phyloP scores from a whole-genome alignment of 306 rosid genomes.

The Vachellia pachyceras region DNA sequence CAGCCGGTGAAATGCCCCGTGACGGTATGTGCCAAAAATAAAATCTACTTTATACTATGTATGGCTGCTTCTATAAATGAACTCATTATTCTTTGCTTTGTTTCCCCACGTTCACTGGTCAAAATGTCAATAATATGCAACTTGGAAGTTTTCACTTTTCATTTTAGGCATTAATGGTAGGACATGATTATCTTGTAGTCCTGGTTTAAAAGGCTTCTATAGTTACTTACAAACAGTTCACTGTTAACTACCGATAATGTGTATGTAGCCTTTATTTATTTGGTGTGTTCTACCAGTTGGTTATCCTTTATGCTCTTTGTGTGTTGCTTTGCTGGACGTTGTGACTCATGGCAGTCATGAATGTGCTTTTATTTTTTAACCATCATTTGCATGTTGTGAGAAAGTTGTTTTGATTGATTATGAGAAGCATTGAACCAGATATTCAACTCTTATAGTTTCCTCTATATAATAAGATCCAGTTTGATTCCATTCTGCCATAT shows the following conservation, averaged over 20 bases:
- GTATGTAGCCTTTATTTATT: conserved; percentile 1
- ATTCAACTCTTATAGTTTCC: conserved; percentile 1
- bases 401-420: conserved; percentile 30
- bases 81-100: background rate
- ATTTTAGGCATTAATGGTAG: conserved; percentile 15
- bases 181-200: conserved; percentile 1
- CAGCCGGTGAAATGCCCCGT: too few relatives aligned
- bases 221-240: conserved; percentile 1
- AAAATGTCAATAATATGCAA: conserved; percentile 10
- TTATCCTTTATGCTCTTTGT: conserved; percentile 18
- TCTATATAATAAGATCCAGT: background rate
- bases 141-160: conserved; percentile 4
- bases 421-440: conserved; percentile 1
- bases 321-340: conserved; percentile 19
- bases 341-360: conserved; percentile 5
- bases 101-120: conserved; percentile 2
- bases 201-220: conserved; percentile 1
- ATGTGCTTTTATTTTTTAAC: conserved; percentile 18
- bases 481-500: background rate
- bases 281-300: conserved; percentile 1
- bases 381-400: background rate
- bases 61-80: background rate
- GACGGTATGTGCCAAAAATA: too few relatives aligned
- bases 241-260: background rate
- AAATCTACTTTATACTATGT: background rate